These are phyloP conservation scores for Verticillium dahliae DNA, from an alignment of 2,329 filamentous ascomycete genomes.

Conservation along the genomic window DNA sequence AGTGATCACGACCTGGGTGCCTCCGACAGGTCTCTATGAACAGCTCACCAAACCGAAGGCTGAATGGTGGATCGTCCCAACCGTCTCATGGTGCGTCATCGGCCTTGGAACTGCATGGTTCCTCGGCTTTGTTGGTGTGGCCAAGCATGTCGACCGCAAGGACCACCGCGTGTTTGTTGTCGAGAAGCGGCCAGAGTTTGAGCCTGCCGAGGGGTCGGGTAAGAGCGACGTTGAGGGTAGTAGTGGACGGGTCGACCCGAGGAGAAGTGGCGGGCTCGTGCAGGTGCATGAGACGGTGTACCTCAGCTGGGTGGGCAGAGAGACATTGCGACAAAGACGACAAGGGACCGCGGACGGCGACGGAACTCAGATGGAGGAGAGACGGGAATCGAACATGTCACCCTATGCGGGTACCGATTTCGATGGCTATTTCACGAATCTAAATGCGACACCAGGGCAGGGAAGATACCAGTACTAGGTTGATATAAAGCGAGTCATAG, in stretches of 20 bases:
- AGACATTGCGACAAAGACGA: conserved; percentile 12
- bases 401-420: conserved; percentile 9
- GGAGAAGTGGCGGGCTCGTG: conserved; percentile 18
- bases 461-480: conserved; percentile 1
- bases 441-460: background rate
- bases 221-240: conserved; percentile 10
- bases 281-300: conserved; percentile 30
- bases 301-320: conserved; percentile 24
- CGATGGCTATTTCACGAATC: conserved; percentile 4
- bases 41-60: background rate
- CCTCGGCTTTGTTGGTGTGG: conserved; percentile 24
- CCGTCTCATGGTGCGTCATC: conserved; percentile 22
- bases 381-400: conserved; percentile 2
- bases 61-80: conserved; percentile 23
- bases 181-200: conserved; percentile 26
- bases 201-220: conserved; percentile 16
- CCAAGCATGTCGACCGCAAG: conserved; percentile 19
- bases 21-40: conserved; percentile 10
- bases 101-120: conserved; percentile 22
- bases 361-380: conserved; percentile 1
- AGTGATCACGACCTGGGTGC: conserved; percentile 24
- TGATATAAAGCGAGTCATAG: background rate
- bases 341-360: background rate
- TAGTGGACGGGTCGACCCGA: background rate
- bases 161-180: conserved; percentile 24